Conservation (phyloP, 1,139 yeast genomes). For the Kurtzmaniella quercitrusa region DNA sequence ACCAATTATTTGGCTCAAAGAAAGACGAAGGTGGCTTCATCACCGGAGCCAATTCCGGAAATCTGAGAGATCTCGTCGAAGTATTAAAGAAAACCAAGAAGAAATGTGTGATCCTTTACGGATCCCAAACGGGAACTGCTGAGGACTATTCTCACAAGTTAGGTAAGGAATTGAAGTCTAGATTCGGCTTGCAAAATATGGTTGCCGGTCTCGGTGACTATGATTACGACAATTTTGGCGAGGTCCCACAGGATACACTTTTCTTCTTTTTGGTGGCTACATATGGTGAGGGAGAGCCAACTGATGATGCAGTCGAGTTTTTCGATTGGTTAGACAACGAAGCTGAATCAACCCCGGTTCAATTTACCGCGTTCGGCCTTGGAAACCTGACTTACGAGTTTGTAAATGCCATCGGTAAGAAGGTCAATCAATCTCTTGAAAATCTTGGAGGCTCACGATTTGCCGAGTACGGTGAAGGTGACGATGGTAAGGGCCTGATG, state of each 20-base stretch:
- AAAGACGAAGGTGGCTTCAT: slow-evolving; percentile 40
- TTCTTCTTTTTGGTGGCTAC: slow-evolving; percentile 82
- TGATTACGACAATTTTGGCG: slow-evolving; percentile 71
- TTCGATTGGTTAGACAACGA: slow-evolving; percentile 56
- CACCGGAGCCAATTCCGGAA: slow-evolving; percentile 28
- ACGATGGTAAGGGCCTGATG: slow-evolving; percentile 90
- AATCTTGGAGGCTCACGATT: slow-evolving; percentile 68
- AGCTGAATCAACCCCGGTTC: slow-evolving; percentile 53
- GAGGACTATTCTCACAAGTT: slow-evolving; percentile 93
- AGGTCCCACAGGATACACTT: slow-evolving; percentile 48
- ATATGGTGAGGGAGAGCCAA: slow-evolving; percentile 98
- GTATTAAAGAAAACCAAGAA: slow-evolving; percentile 62
- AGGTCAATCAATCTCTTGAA: slow-evolving; percentile 42
- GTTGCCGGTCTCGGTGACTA: slow-evolving; percentile 82
- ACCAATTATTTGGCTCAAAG: slow-evolving; percentile 42
- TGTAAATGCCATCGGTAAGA: slow-evolving; percentile 79
- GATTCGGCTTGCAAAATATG: slow-evolving; percentile 80
- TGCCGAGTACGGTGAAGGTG: slow-evolving; percentile 84
- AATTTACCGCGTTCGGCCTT: slow-evolving; percentile 77
- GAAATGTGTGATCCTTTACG: slow-evolving; percentile 79
- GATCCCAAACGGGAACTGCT: slow-evolving; percentile 99
- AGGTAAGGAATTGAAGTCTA: slow-evolving; percentile 80
- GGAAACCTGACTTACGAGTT: slow-evolving; percentile 94
- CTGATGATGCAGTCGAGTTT: slow-evolving; percentile 85
- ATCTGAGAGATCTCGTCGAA: slow-evolving; percentile 60